Base-by-base conservation (phyloP, 192 early-diverging fungal genomes). In the Backusella luteola region DNA sequence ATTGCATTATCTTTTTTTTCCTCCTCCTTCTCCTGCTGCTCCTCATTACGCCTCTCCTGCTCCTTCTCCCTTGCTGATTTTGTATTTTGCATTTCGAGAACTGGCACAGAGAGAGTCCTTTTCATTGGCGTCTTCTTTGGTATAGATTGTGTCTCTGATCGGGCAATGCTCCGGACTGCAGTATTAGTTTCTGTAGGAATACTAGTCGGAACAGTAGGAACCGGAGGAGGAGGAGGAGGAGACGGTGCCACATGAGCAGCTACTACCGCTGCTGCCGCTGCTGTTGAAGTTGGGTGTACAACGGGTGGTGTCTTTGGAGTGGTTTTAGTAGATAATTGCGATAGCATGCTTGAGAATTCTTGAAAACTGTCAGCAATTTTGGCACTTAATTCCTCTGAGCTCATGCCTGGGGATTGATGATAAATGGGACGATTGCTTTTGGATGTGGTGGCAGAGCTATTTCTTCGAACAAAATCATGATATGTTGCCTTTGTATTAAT, bases 351-450 rank as follows among this genome's bases (percentile, higher is more conserved):
- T 7, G 72, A 74, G 44, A 81, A 74, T 35, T 81, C 53, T 42
- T 81, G 76, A 59, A 77, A 81, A 69, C 71, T 81, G 66, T 81
- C 71, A 36, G 80, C 80, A 26, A 81, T 81, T 56, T 77, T 81
- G 11, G 76, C 36, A 36, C 72, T 66, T 17, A 81, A 34, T 70
- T 81, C 80, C 53, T 81, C 76, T 39, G 66, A 66, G 39, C 74
- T 56, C 76, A 77, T 76, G 34, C n/a, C 53, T 53, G 6, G 23
- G 34, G 21, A 56, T 32, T 34, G 52, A 38, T 73, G 39, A 23
- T 39, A 26, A 34, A 11, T 63, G 35, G 21, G 52, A 12, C 53
- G 52, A n/a, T 63, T 29, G 6, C 2, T 41, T 9, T 29, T 38
- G 12, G 36, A 12, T 74, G 73, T 38, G 0, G 36, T 74, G 4